Evolutionary conservation across 352 stramenopile genomes (phyloP), one percentile per base, ranked within the genome.

Genomic region (Globisporangium recalcitrans): DNA sequence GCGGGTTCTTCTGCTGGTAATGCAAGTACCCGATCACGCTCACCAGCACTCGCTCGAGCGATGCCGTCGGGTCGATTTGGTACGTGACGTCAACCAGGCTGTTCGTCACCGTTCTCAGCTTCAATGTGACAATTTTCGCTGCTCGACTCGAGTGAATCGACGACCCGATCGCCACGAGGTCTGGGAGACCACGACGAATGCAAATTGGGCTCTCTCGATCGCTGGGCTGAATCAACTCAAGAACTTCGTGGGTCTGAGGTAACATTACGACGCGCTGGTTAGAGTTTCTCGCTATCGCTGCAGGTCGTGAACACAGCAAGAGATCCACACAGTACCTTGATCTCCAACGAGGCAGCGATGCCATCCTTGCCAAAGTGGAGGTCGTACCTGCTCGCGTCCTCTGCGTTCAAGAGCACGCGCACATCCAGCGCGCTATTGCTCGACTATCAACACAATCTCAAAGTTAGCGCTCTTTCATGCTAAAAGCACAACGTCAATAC

Each of bases 301-400:
- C n/a, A 46, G 21, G 40, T 26, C 19, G 36, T 31, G 36, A 4
- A 44, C 14, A 44, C 36, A 26, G 59, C 4, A 26, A 14, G 16
- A 52, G n/a, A n/a, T n/a, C n/a, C n/a, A n/a, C 13, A 31, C 27
- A 60, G 3, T 67, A 90, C 82, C 69, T 90, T 90, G 2, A 90
- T 58, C 4, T 87, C 67, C 27, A 90, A 52, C n/a, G 68, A 81
- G 31, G 80, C 82, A 53, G 69, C 52, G 9, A 91, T 56, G 16
- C 85, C 85, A 63, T 92, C 80, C 19, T 86, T 87, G 10, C 77
- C 73, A 48, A 89, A 87, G 31, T 75, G 51, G 31, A 92, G 60
- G 52, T 90, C 82, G 49, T 79, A 78, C 24, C 77, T 63, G 10
- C 71, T 69, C 13, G 80, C 77, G 40, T 94, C 80, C 58, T 88